A percentile compares a stretch with the other conserved stretches of the same genome.
Conservation (phyloP, 73 alveolate species). For the Uronychia setigera region DNA sequence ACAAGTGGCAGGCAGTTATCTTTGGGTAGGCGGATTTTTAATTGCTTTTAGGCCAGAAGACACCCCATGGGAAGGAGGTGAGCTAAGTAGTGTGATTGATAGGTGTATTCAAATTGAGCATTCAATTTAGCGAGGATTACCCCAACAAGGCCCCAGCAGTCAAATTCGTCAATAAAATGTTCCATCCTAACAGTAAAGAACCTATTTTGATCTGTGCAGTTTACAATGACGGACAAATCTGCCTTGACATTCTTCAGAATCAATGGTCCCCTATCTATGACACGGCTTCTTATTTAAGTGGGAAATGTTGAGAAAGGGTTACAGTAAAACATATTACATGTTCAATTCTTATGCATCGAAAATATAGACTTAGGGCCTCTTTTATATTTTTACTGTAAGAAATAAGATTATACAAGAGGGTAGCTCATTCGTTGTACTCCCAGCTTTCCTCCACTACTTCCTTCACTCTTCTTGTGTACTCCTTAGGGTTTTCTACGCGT, state of each 20-base stretch:
- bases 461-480: neutral
- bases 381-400: no score
- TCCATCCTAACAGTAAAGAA: conserved; percentile 91
- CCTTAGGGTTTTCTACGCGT: neutral
- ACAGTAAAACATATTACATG: no score
- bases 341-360: no score
- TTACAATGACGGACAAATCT: conserved; percentile 85
- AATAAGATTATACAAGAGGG: no score
- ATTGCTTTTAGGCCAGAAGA: conserved; percentile 96
- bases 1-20: conserved; percentile 61
- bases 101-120: conserved; percentile 72
- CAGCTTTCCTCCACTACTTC: conserved; percentile 2
- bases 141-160: conserved; percentile 98
- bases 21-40: conserved; percentile 76
- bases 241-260: conserved; percentile 89
- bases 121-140: conserved; percentile 96
- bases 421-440: neutral
- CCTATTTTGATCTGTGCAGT: neutral
- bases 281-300: no score
- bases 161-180: conserved; percentile 88
- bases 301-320: no score
- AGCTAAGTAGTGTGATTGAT: neutral
- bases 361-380: no score
- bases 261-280: conserved; percentile 77
- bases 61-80: conserved; percentile 99